Conservation (phyloP, 2,329 filamentous ascomycete species). For the Stagonosporopsis chrysanthemi region DNA sequence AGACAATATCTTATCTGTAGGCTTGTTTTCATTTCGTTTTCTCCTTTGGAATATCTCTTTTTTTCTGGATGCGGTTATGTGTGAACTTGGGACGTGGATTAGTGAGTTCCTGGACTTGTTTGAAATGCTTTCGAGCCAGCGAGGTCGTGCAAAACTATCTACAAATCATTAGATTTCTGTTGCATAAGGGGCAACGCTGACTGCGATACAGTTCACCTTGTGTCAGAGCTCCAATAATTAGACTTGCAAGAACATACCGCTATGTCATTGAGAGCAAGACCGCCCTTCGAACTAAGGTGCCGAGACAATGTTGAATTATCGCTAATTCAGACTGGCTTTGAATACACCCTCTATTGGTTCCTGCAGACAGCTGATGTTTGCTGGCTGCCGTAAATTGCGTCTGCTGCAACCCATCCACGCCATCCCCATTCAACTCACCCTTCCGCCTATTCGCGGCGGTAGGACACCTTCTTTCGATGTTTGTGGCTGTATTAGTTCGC, state of each 20-base stretch:
- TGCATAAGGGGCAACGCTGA: background rate
- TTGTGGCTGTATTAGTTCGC: background rate
- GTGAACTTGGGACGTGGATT: background rate
- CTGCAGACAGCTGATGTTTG: background rate
- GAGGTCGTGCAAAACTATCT: background rate
- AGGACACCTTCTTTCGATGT: background rate
- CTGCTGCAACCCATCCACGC: constrained; percentile 1
- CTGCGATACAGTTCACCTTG: background rate
- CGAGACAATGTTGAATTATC: background rate
- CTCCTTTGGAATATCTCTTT: too few relatives aligned
- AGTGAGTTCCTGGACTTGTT: background rate
- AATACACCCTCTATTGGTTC: background rate
- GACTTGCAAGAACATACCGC: too few relatives aligned
- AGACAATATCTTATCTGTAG: too few relatives aligned
- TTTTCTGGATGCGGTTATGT: background rate
- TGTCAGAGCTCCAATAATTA: background rate
- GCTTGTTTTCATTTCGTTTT: too few relatives aligned
- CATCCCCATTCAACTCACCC: constrained; percentile 1
- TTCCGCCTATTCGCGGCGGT: constrained; percentile 2
- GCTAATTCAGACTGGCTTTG: background rate
- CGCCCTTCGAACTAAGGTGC: background rate
- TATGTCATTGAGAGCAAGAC: background rate
- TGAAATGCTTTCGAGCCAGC: background rate
- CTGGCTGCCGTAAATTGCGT: background rate
- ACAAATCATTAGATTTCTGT: background rate